Conservation (phyloP, 1,284 basidiomycete species). For the Pseudozyma sp. region DNA sequence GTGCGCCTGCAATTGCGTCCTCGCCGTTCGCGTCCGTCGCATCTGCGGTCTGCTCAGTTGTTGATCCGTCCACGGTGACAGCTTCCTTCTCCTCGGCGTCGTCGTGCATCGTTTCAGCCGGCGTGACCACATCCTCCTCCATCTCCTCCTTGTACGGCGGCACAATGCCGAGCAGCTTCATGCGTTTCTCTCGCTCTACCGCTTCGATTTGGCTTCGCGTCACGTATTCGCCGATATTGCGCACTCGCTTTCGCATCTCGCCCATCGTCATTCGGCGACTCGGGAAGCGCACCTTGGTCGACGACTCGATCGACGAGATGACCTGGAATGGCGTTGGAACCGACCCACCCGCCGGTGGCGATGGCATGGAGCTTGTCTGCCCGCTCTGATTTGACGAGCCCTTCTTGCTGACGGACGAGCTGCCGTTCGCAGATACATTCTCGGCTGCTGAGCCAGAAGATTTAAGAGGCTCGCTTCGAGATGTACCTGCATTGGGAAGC, state of each 20-base stretch:
- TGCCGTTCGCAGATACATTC: constrained; percentile 14
- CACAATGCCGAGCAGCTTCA: constrained; percentile 74
- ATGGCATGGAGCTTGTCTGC: constrained; percentile 21
- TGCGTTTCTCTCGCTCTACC: constrained; percentile 67
- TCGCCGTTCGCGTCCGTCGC: constrained; percentile 68
- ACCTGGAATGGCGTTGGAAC: constrained; percentile 74
- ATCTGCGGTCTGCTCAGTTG: constrained; percentile 73
- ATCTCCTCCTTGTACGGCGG: constrained; percentile 32
- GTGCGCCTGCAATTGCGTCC: neutral
- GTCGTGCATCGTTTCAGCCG: constrained; percentile 72
- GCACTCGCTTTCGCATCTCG: constrained; percentile 96
- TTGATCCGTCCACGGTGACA: neutral
- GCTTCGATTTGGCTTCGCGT: constrained; percentile 69
- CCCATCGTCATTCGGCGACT: constrained; percentile 90
- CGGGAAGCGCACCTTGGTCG: constrained; percentile 93
- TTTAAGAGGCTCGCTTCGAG: constrained; percentile 51
- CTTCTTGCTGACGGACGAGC: constrained; percentile 15
- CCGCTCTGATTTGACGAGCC: constrained; percentile 23
- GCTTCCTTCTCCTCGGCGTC: constrained; percentile 6
- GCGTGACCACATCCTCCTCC: constrained; percentile 78
- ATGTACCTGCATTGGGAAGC: constrained; percentile 75
- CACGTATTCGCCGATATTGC: constrained; percentile 89
- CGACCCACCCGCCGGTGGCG: constrained; percentile 70
- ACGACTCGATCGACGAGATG: constrained; percentile 75
- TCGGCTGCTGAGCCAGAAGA: constrained; percentile 5